Conservation (phyloP, 2,329 filamentous ascomycete species). For the Sporothrix phasma region DNA sequence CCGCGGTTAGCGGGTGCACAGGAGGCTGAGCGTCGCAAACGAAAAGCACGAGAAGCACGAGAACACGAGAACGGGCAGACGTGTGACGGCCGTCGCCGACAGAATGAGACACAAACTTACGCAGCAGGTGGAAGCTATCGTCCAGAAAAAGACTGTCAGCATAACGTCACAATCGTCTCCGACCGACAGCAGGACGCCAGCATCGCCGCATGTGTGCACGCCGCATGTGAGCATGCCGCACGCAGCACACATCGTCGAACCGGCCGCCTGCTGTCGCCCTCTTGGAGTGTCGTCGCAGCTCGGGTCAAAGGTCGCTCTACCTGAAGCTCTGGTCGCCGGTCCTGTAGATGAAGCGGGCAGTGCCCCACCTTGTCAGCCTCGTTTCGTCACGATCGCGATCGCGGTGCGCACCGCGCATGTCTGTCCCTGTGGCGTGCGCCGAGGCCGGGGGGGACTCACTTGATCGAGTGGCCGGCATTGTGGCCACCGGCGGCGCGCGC, state of each 20-base stretch:
- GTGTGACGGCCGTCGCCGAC: no score
- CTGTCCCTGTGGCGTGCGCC: neutral
- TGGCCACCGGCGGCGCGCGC: conserved; percentile 51
- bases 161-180: neutral
- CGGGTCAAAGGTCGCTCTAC: conserved; percentile 9
- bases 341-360: conserved; percentile 5
- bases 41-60: neutral
- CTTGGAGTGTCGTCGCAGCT: neutral
- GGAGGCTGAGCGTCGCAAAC: no score
- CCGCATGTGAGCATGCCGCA: neutral
- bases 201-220: neutral
- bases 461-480: conserved; percentile 45
- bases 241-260: no score
- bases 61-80: no score
- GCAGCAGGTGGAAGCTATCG: conserved; percentile 27
- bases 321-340: conserved; percentile 19
- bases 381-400: neutral
- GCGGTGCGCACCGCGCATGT: neutral
- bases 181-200: no score
- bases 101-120: no score
- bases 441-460: conserved; percentile 8
- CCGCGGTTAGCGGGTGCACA: neutral
- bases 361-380: conserved; percentile 9
- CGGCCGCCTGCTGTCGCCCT: neutral
- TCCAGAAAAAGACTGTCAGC: neutral